A percentile compares a stretch with the other conserved stretches of the same genome.
Conservation (phyloP, 2,329 filamentous ascomycete genomes). For the Arthrobotrys megalospora region DNA sequence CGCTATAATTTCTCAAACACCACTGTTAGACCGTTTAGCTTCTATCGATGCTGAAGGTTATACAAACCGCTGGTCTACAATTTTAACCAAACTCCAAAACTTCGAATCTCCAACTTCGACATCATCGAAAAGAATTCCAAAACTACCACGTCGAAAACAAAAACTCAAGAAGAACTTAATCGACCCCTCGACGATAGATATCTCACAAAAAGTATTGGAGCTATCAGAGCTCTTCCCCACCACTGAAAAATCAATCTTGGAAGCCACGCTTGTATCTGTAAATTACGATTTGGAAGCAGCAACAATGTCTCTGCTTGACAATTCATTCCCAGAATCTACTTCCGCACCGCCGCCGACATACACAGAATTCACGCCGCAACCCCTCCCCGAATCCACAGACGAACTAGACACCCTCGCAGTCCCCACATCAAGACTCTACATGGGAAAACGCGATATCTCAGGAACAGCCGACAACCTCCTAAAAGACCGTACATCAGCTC, state of each 20-base stretch:
- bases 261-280: conserved; percentile 27
- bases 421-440: conserved; percentile 33
- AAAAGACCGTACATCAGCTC: conserved; percentile 68
- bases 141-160: conserved; percentile 34
- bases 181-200: neutral
- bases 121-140: conserved; percentile 19
- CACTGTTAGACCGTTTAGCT: conserved; percentile 22
- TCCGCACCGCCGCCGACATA: neutral
- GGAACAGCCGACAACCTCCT: conserved; percentile 45
- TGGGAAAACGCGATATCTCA: conserved; percentile 38
- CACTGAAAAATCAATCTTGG: conserved; percentile 4
- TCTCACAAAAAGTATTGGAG: conserved; percentile 1
- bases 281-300: conserved; percentile 51
- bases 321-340: neutral
- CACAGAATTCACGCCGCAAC: neutral
- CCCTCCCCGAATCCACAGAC: conserved; percentile 11
- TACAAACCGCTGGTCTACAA: conserved; percentile 48
- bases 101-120: conserved; percentile 1
- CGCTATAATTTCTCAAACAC: conserved; percentile 37
- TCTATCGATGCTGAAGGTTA: conserved; percentile 20
- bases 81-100: conserved; percentile 32
- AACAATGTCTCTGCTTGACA: conserved; percentile 40
- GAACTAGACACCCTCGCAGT: conserved; percentile 42
- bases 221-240: conserved; percentile 42
- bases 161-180: neutral